Percentiles rank a stretch among this genome's conserved stretches.
These are phyloP conservation scores for Closterium sp. DNA, from an alignment of 139 green algal genomes.

Conservation along the genomic window DNA sequence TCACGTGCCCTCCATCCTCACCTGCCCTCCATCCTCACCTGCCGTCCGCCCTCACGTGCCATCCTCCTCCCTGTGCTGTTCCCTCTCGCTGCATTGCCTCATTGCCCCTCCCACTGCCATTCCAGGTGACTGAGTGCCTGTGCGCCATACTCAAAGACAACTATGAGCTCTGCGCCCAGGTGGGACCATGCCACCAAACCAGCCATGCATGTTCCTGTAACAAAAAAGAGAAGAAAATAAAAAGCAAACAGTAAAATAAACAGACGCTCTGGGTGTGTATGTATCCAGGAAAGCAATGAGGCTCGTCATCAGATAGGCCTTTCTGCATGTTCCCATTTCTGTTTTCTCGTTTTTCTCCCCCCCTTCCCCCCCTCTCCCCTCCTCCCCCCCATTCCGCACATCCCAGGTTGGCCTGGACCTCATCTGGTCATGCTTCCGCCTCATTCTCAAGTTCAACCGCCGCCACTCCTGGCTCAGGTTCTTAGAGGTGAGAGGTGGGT, in stretches of 20 bases:
- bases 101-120: not conserved
- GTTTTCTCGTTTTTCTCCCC: too few relatives aligned
- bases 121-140: not conserved
- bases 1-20: too few relatives aligned
- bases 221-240: too few relatives aligned
- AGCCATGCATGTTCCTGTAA: not conserved
- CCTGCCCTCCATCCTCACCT: too few relatives aligned
- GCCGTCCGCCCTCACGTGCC: too few relatives aligned
- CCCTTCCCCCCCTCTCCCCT: not conserved
- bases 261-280: not conserved
- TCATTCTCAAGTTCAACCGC: not conserved
- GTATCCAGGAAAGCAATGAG: not conserved
- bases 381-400: not conserved
- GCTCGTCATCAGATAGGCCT: not conserved
- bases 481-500: not conserved
- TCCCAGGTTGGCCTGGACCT: not conserved
- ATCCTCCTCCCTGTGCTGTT: too few relatives aligned
- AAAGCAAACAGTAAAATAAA: too few relatives aligned
- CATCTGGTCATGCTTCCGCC: not conserved
- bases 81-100: not conserved
- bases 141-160: constrained; percentile 2
- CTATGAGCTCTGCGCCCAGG: not conserved
- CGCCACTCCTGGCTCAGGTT: not conserved
- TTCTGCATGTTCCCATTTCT: too few relatives aligned
- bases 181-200: not conserved